These are phyloP conservation scores for Eutypella sp. DNA, from an alignment of 2,329 filamentous ascomycete genomes.

Conservation along the genomic window DNA sequence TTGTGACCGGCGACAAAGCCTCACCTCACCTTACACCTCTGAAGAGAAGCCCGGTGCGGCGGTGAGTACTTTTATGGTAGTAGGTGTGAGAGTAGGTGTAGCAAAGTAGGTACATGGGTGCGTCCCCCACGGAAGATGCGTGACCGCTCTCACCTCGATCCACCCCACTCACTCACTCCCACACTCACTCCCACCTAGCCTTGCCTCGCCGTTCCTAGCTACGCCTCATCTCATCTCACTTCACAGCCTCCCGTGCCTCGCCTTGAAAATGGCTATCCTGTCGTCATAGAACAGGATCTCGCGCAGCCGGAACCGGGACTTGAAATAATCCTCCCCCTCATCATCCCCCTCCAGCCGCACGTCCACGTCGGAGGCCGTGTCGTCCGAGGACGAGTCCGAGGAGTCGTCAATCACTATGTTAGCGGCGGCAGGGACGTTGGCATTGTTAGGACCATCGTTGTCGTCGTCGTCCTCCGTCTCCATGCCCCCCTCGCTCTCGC, in stretches of 20 bases:
- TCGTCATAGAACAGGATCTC: slow-evolving; percentile 85
- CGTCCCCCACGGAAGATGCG: no score
- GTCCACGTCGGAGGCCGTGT: slow-evolving; percentile 47
- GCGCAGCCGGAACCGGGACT: slow-evolving; percentile 54
- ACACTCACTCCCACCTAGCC: neutral
- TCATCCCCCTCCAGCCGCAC: slow-evolving; percentile 45
- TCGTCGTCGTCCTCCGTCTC: slow-evolving; percentile 39
- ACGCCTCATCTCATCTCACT: no score
- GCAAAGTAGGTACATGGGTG: neutral
- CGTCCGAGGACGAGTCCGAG: slow-evolving; percentile 40
- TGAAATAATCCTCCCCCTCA: slow-evolving; percentile 24
- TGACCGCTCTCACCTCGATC: no score
- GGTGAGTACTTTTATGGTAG: no score
- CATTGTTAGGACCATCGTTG: slow-evolving; percentile 40
- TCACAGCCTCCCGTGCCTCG: slow-evolving; percentile 55
- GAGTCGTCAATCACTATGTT: no score
- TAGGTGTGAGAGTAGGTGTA: no score
- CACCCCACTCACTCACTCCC: neutral
- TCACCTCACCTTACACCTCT: no score
- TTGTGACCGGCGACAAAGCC: no score
- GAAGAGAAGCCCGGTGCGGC: no score
- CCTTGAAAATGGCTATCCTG: slow-evolving; percentile 75
- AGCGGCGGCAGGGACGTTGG: slow-evolving; percentile 41
- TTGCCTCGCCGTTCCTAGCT: no score
- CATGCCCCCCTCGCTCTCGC: slow-evolving; percentile 29